Evolutionary conservation across 2,329 filamentous ascomycete genomes (phyloP), one percentile per base, ranked within the genome.

Genomic region (Pestalotiopsis sp.): DNA sequence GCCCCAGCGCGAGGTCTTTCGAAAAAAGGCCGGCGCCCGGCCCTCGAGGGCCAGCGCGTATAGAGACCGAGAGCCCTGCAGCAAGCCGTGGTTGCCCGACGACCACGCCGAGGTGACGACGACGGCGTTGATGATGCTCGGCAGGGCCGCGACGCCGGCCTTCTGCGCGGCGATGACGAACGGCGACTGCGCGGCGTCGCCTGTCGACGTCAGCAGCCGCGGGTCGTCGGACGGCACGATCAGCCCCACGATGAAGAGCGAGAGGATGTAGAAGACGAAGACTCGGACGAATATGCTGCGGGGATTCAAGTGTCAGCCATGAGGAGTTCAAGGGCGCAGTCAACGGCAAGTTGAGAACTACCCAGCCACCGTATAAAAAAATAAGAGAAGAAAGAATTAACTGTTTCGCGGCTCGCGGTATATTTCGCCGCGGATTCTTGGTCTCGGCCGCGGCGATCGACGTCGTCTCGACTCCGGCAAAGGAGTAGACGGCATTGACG

Each of bases 141-240:
- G 75, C 2, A 81, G 71, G 11, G 75, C 80, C 9, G 72, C 72
- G 58, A 85, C 86, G 20, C 83, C 81, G 0, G 82, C 79, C 66
- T 81, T 76, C 36, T 78, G 74, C 27, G 85, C 83, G 9, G 83
- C 85, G 65, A 88, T 85, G 49, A 87, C 86, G 77, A 85, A 88
- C 0, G 86, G 86, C 3, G 84, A 87, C 75, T 86, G 82, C 2
- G 80, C 78, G 20, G 78, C 80, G n/a, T 79, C 80, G 7, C 78
- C 80, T 1, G 74, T 71, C 0, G 75, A 74, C 0, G 78, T 75
- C 9, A 85, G 74, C 1, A 72, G 66, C 5, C 17, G 14, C 12
- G 59, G 45, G 36, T 66, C 14, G 23, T 66, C 20, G 23, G 52
- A 66, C 2, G 52, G 62, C 38, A 63, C 73, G 58, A 69, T 58